A percentile compares a stretch with the other conserved stretches of the same genome.
phyloP scores from a whole-genome alignment of 306 rosid genomes.

The Myrica gale region DNA sequence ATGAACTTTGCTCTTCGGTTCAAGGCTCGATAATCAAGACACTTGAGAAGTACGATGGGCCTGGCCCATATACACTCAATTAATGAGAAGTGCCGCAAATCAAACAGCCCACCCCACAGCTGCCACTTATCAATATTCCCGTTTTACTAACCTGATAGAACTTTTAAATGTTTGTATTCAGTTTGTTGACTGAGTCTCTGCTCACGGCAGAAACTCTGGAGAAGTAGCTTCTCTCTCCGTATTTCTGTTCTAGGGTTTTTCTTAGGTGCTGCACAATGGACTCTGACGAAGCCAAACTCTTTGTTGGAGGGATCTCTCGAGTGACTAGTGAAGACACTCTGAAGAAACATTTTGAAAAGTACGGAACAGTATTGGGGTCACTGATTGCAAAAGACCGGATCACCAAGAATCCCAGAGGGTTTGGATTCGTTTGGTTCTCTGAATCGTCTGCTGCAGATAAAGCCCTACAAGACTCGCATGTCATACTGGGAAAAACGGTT shows the following conservation, averaged over 20 bases:
- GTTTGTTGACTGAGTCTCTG: not conserved
- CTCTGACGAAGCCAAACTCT: constrained; percentile 53
- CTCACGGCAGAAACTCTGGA: not conserved
- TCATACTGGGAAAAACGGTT: constrained; percentile 56
- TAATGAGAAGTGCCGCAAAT: too few species aligned
- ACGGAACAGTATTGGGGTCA: constrained; percentile 53
- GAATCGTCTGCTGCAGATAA: constrained; percentile 48
- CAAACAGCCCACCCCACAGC: too few species aligned
- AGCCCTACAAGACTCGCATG: constrained; percentile 57
- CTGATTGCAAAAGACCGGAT: constrained; percentile 43
- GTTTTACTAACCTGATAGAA: too few species aligned
- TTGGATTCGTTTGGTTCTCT: constrained; percentile 70
- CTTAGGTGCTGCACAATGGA: constrained; percentile 38
- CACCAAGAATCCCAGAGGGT: constrained; percentile 66
- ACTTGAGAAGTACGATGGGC: too few species aligned
- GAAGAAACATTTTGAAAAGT: constrained; percentile 45
- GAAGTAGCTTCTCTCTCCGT: not conserved
- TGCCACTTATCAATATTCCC: too few species aligned
- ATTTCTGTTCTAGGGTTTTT: constrained; percentile 19
- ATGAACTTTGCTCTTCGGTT: too few species aligned
- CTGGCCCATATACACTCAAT: too few species aligned
- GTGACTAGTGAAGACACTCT: constrained; percentile 52
- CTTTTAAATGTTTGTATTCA: too few species aligned
- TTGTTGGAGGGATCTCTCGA: constrained; percentile 61
- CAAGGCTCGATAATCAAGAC: too few species aligned